A percentile compares a stretch with the other conserved stretches of the same genome.
phyloP scores from a whole-genome alignment of 345 rosid genomes.

The Arabidopsis arenosa region DNA sequence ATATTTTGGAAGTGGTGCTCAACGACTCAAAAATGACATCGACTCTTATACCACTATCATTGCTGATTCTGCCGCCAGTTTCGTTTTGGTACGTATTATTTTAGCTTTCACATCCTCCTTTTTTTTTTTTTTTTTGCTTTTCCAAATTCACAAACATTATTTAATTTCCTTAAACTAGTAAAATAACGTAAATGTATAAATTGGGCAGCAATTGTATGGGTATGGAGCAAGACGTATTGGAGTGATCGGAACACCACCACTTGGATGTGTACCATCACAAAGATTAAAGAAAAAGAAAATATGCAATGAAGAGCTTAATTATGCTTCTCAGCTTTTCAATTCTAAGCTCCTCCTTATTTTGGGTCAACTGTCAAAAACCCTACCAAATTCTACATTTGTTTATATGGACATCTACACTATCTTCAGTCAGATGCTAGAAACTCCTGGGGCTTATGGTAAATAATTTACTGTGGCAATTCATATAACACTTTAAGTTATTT shows the following conservation, averaged over 20 bases:
- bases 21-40: constrained; percentile 7
- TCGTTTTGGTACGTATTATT: constrained; percentile 25
- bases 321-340: constrained; percentile 57
- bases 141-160: not conserved
- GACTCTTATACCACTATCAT: constrained; percentile 22
- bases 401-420: constrained; percentile 52
- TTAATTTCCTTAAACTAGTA: not conserved
- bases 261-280: constrained; percentile 71
- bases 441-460: constrained; percentile 57
- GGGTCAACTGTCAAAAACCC: constrained; percentile 41
- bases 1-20: constrained; percentile 37
- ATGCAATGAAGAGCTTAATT: constrained; percentile 48
- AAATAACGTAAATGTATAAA: constrained; percentile 5
- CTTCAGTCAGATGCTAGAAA: constrained; percentile 48
- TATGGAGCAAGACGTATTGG: constrained; percentile 66
- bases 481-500: not conserved
- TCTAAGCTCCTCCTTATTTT: constrained; percentile 48
- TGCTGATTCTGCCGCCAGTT: constrained; percentile 40
- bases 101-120: not conserved
- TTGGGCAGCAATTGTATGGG: constrained; percentile 54
- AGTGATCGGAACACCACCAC: constrained; percentile 51
- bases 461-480: not conserved
- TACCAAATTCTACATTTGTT: constrained; percentile 45
- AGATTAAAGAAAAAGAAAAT: constrained; percentile 52
- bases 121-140: not conserved